phyloP scores from a whole-genome alignment of 495 filamentous ascomycete species.

The Daldinia concentrica region DNA sequence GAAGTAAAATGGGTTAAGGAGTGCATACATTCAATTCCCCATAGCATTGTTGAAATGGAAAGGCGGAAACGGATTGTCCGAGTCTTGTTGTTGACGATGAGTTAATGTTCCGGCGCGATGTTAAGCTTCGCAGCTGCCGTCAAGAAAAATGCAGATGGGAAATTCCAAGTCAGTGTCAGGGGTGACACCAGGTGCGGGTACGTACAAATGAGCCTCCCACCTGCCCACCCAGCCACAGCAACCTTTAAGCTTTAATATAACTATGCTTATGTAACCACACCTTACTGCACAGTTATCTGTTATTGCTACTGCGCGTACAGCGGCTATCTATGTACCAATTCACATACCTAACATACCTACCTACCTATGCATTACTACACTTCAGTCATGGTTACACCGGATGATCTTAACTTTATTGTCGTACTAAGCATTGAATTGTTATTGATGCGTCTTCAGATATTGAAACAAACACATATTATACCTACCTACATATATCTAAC shows the following conservation, averaged over 20 bases:
- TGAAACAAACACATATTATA: neutral
- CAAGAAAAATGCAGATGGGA: constrained; percentile 6
- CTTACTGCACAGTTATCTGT: neutral
- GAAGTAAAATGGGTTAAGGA: neutral
- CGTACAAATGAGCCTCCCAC: constrained; percentile 6
- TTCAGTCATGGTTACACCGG: neutral
- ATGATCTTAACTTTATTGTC: neutral
- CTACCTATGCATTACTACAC: neutral
- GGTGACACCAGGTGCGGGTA: neutral
- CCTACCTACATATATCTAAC: neutral
- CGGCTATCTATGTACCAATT: constrained; percentile 2
- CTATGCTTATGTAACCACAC: neutral
- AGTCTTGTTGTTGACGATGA: neutral
- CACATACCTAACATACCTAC: too few relatives aligned
- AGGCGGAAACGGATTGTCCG: neutral
- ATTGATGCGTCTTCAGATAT: neutral
- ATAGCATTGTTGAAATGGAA: constrained; percentile 3
- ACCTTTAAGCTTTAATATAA: neutral
- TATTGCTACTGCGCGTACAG: constrained; percentile 1
- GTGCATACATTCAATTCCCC: neutral
- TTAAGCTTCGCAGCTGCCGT: neutral
- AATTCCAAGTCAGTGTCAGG: neutral
- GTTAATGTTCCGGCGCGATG: neutral
- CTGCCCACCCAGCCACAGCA: neutral
- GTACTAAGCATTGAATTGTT: neutral